Evolutionary conservation across 2,329 filamentous ascomycete genomes (phyloP), one percentile per base, ranked within the genome.

Genomic region (Arthrobotrys musiformis): DNA sequence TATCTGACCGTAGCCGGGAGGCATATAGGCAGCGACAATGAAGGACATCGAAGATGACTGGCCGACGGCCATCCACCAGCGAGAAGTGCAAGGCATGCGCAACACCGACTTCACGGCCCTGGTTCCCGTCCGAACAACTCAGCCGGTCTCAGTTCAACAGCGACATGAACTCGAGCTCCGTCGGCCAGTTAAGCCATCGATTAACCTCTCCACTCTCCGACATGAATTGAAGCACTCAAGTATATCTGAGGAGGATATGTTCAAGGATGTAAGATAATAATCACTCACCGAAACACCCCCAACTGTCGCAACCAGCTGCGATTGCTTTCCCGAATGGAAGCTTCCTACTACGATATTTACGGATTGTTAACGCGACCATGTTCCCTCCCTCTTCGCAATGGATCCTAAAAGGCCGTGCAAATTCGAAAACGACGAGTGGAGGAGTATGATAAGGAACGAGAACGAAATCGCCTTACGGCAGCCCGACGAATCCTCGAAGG

Each of bases 251-350:
- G 73, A 77, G 52, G 73, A 77, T 19, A 70, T 77, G 73, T 77
- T 77, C 52, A 77, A 70, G 66, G 73, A 77, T 70, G 73, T 77
- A 77, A 77, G 73, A 77, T 77, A 77, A 70, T n/a, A 70, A 63
- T 26, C n/a, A 46, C 73, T 67, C 52, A 70, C 66, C 46, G 56
- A 30, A 22, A 44, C 19, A n/a, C 33, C 50, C 60, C 40, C 17
- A 61, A 56, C 40, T 46, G 24, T 44, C 63, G 50, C 54, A 56
- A 22, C 50, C 22, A 22, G n/a, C 42, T 70, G 58, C 63, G 58
- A 63, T 63, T 44, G 42, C 17, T 50, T 33, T 44, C 17, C 42
- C 64, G 48, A 70, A 33, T 61, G 60, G 66, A 56, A 66, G 33
- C 17, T 26, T 24, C 24, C 26, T 56, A 19, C 61, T 52, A 22